Evolutionary conservation across 31 red algal species (phyloP).

Genomic region (Endocladia muricata): DNA sequence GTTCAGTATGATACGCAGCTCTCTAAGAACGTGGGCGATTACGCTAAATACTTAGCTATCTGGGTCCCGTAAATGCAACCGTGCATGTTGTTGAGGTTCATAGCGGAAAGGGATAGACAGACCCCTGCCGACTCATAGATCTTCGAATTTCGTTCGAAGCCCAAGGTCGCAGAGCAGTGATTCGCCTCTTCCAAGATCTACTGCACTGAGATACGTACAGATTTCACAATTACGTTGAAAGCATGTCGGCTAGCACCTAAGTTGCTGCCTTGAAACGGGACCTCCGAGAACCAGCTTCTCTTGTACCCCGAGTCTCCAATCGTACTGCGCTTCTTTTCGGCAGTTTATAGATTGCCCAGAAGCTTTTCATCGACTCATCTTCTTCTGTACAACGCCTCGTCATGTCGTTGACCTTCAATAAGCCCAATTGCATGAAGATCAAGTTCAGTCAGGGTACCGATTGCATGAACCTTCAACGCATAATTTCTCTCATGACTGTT

Average conservation of each 20-base stretch:
- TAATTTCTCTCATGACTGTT: conserved; percentile 6
- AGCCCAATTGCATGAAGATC: conserved; percentile 19
- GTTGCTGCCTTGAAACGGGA: not conserved
- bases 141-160: conserved; percentile 19
- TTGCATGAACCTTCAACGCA: conserved; percentile 11
- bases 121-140: no score
- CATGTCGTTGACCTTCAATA: conserved; percentile 31
- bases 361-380: conserved; percentile 16
- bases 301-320: conserved; percentile 27
- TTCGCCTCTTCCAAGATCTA: conserved; percentile 16
- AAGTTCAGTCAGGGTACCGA: conserved; percentile 1
- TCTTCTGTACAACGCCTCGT: conserved; percentile 19
- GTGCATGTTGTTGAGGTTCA: no score
- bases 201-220: not conserved
- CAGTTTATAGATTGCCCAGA: not conserved
- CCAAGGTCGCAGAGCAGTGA: not conserved
- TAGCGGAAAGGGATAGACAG: no score
- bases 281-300: conserved; percentile 4
- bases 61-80: no score
- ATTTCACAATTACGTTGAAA: conserved; percentile 17
- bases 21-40: no score
- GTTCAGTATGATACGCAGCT: no score
- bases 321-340: not conserved
- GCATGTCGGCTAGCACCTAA: not conserved
- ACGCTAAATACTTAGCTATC: no score